phyloP scores from a whole-genome alignment of 2,329 filamentous ascomycete genomes.

The Ustilaginoidea virens region DNA sequence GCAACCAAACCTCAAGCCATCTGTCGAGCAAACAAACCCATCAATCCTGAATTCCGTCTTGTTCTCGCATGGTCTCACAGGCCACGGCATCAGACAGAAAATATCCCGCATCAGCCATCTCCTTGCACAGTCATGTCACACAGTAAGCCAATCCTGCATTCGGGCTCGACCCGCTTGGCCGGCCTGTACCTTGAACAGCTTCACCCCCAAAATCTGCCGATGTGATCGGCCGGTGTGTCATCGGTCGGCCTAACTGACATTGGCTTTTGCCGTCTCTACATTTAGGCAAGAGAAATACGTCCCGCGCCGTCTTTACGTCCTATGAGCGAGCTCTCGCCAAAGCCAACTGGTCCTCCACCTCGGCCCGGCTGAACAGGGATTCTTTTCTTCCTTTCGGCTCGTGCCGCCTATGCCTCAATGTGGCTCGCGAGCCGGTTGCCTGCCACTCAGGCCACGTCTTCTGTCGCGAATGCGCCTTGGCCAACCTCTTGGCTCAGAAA shows the following conservation, averaged over 20 bases:
- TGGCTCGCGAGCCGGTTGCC: conserved; percentile 67
- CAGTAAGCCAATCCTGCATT: too few species aligned
- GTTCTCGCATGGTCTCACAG: too few species aligned
- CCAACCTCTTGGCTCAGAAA: conserved; percentile 78
- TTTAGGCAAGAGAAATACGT: conserved; percentile 76
- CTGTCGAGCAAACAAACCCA: too few species aligned
- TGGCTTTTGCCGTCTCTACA: too few species aligned
- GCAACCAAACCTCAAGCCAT: too few species aligned
- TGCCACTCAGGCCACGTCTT: conserved; percentile 81
- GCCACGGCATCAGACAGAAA: too few species aligned
- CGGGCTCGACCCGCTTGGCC: too few species aligned
- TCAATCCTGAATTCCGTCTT: too few species aligned
- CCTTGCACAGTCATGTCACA: too few species aligned
- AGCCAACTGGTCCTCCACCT: conserved; percentile 64
- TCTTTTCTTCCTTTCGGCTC: conserved; percentile 85
- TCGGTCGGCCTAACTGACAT: background rate
- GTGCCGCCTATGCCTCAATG: conserved; percentile 74
- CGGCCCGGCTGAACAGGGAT: conserved; percentile 75
- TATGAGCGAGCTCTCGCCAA: conserved; percentile 77
- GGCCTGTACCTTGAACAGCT: too few species aligned
- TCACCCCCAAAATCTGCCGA: too few species aligned
- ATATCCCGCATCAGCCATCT: too few species aligned
- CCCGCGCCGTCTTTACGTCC: conserved; percentile 82
- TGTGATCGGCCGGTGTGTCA: background rate
- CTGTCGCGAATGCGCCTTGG: conserved; percentile 85